Base-by-base conservation (phyloP, 306 rosid species). In the Castanospermum australe region DNA sequence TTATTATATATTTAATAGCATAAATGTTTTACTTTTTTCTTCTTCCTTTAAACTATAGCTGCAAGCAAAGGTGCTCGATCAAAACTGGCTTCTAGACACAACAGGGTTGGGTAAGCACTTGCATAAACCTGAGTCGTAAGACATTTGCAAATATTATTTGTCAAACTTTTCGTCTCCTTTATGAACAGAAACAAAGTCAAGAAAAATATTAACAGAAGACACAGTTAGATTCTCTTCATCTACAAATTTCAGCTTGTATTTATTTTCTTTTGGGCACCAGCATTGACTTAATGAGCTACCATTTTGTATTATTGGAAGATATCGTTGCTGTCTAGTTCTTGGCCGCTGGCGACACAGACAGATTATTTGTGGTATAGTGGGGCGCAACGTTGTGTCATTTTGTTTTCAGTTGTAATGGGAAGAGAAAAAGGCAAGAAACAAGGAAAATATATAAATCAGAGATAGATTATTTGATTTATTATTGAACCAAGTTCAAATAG, bases 21-120 rank as follows among this genome's bases (percentile, higher is more conserved):
- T 12, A 55, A 22, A n/a, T 5, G 32, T 24, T 18, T 15, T 41
- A 14, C 6, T 73, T 55, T 14, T 21, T 56, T 38, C 18, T 24
- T 56, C 17, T 24, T 22, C 25, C 66, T 0, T 22, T 15, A n/a
- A 65, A 39, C 18, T 30, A 32, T 39, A n/a, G 2, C 0, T 28
- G n/a, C 4, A 56, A 55, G 55, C 1, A 7, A 21, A 60, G 80
- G 44, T 45, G 4, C 22, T 30, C n/a, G 25, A 39, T 12, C n/a
- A 44, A n/a, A 8, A 48, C 14, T 72, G 51, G 59, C 60, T 80
- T 80, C 61, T 52, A 52, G 84, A 72, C 18, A 10, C 39, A 4
- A 18, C 1, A 5, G 11, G 57, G 38, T 67, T 44, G 76, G 67
- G 45, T 41, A n/a, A 56, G 55, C 79, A 17, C 13, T 14, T 57